These are phyloP conservation scores for Aspergillus sergii DNA, from an alignment of 2,329 filamentous ascomycete genomes.

Conservation along the genomic window DNA sequence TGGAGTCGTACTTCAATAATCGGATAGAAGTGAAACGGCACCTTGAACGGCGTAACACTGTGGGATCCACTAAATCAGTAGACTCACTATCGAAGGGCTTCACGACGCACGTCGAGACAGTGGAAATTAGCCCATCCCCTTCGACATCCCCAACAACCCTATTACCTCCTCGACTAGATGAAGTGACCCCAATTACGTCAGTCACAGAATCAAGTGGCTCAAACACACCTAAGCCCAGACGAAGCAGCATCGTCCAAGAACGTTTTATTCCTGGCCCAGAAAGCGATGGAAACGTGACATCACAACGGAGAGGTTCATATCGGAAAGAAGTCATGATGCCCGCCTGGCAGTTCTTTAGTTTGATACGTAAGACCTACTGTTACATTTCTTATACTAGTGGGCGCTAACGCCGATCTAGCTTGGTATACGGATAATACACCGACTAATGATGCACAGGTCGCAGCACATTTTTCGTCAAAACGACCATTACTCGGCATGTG, in stretches of 20 bases:
- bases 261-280: slow-evolving; percentile 46
- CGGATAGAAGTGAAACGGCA: slow-evolving; percentile 85
- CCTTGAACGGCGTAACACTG: slow-evolving; percentile 62
- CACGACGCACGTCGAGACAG: slow-evolving; percentile 44
- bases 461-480: slow-evolving; percentile 79
- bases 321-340: slow-evolving; percentile 89
- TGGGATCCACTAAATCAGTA: slow-evolving; percentile 47
- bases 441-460: slow-evolving; percentile 74
- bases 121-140: slow-evolving; percentile 45
- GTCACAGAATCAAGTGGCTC: slow-evolving; percentile 29
- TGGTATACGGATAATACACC: slow-evolving; percentile 78
- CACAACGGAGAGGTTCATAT: slow-evolving; percentile 44
- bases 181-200: slow-evolving; percentile 28
- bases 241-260: slow-evolving; percentile 47
- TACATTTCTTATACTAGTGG: slow-evolving; percentile 1
- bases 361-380: slow-evolving; percentile 70
- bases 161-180: slow-evolving; percentile 25
- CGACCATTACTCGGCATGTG: slow-evolving; percentile 90
- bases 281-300: slow-evolving; percentile 44
- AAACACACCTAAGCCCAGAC: slow-evolving; percentile 30
- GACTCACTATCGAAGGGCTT: slow-evolving; percentile 42
- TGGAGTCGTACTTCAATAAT: slow-evolving; percentile 95
- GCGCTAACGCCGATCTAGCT: slow-evolving; percentile 56
- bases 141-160: slow-evolving; percentile 35
- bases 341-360: slow-evolving; percentile 94